Conservation (phyloP, 305 asterid species). For the Solanum aculeatissimum region DNA sequence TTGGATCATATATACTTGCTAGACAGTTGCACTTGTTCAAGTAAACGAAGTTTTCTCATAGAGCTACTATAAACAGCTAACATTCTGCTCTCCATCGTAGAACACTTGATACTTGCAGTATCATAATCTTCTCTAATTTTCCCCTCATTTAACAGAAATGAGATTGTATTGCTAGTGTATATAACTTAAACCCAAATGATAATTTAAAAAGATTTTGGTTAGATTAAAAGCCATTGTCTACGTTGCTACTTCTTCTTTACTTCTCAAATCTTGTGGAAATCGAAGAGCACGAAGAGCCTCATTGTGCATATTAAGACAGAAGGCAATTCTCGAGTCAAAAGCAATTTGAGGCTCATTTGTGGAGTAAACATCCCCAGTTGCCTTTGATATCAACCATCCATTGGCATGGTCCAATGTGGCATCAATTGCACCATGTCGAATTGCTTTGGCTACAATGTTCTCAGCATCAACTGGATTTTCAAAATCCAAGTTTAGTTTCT, state of each 20-base stretch:
- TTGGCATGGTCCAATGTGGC: constrained; percentile 61
- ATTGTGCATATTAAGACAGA: constrained; percentile 16
- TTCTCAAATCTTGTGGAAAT: constrained; percentile 7
- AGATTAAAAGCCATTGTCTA: constrained; percentile 4
- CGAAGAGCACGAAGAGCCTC: constrained; percentile 15
- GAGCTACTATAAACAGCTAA: not conserved
- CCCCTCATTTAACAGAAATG: not conserved
- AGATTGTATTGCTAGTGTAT: not conserved
- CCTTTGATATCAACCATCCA: constrained; percentile 72
- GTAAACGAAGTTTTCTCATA: not conserved
- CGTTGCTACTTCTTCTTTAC: constrained; percentile 4
- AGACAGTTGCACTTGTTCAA: not conserved
- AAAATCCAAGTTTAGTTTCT: constrained; percentile 61
- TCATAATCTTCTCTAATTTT: not conserved
- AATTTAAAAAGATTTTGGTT: constrained; percentile 8
- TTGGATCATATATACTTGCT: not conserved
- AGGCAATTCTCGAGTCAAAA: constrained; percentile 12
- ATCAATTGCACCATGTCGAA: constrained; percentile 70
- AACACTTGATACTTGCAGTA: not conserved
- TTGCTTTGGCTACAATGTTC: constrained; percentile 61
- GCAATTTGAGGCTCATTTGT: constrained; percentile 40
- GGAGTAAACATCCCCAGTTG: constrained; percentile 62
- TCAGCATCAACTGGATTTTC: constrained; percentile 57
- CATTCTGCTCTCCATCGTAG: not conserved
- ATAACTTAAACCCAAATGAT: not conserved